These are phyloP conservation scores for Botrytis medusae DNA, from an alignment of 2,329 filamentous ascomycete genomes.

Conservation along the genomic window DNA sequence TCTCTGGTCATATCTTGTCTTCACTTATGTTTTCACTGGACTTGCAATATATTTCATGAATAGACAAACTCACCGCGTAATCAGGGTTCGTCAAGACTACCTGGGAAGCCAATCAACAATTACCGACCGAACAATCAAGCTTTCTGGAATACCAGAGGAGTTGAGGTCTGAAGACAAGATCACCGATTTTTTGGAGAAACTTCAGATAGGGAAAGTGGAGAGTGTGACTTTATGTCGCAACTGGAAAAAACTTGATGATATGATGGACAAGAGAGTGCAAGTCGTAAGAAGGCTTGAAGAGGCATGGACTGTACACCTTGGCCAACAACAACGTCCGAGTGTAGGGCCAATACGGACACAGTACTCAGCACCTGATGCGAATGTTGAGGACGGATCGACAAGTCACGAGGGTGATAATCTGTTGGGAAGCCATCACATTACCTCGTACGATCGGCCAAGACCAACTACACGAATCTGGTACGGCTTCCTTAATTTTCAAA, in stretches of 20 bases:
- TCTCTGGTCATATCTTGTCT: slow-evolving; percentile 91
- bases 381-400: slow-evolving; percentile 44
- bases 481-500: slow-evolving; percentile 71
- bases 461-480: slow-evolving; percentile 77
- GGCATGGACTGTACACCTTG: slow-evolving; percentile 77
- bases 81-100: slow-evolving; percentile 84
- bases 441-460: slow-evolving; percentile 48
- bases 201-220: slow-evolving; percentile 88
- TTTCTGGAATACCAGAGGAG: slow-evolving; percentile 82
- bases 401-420: slow-evolving; percentile 60
- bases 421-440: slow-evolving; percentile 48
- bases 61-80: slow-evolving; percentile 79
- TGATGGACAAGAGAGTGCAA: slow-evolving; percentile 66
- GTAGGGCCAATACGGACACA: slow-evolving; percentile 41
- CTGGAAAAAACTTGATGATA: slow-evolving; percentile 77
- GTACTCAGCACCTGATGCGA: slow-evolving; percentile 45
- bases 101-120: slow-evolving; percentile 92
- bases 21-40: slow-evolving; percentile 87
- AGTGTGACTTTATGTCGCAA: slow-evolving; percentile 82
- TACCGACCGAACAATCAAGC: slow-evolving; percentile 87
- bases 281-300: slow-evolving; percentile 75
- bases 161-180: slow-evolving; percentile 80
- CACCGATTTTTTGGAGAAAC: slow-evolving; percentile 79
- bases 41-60: slow-evolving; percentile 82
- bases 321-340: slow-evolving; percentile 42